Base-by-base conservation (phyloP, 345 rosid genomes). In the Carallia brachiata region DNA sequence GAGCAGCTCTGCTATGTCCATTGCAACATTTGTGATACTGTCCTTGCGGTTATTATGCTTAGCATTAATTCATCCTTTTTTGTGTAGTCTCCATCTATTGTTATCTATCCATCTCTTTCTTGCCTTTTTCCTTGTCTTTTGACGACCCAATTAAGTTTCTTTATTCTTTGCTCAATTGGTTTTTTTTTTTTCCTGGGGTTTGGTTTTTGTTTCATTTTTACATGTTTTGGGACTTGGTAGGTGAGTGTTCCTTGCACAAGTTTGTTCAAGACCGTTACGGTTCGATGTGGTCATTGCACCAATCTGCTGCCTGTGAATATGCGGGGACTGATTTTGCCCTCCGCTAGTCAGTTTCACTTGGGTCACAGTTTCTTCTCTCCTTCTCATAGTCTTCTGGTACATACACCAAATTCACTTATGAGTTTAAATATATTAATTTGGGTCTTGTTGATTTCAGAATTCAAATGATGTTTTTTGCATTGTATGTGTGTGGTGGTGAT, bases 1-100 rank as follows among this genome's bases (percentile, higher is more conserved):
- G 98, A 92, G 61, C 98, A 96, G 79, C 98, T 96, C 78, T 90
- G 98, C 76, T 96, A 96, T 71, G 97, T 96, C 90, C 98, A 87
- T 67, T 92, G 99, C 93, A 89, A 87, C 87, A 86, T 82, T 66
- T 96, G 99, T n/a, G 85, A 90, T 77, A 96, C 96, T 65, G 86
- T 96, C 70, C 96, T 96, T 61, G 97, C 96, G 78, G 98, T n/a
- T 96, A 88, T 34, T 63, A 23, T 19, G 50, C 10, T 44, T 44
- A 44, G 50, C 2, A 19, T 27, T 56, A 31, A 7, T 7, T 12
- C 16, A 7, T 55, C 36, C 48, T 18, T 18, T 59, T 18, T 18
- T 59, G 17, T 3, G 36, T 4, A n/a, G 8, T 55, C 19, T 40
- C 30, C 30, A 6, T 60, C n/a, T 23, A 6, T 30, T 16, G n/a